phyloP scores from a whole-genome alignment of 2,329 filamentous ascomycete genomes.

The Claviceps purpurea region DNA sequence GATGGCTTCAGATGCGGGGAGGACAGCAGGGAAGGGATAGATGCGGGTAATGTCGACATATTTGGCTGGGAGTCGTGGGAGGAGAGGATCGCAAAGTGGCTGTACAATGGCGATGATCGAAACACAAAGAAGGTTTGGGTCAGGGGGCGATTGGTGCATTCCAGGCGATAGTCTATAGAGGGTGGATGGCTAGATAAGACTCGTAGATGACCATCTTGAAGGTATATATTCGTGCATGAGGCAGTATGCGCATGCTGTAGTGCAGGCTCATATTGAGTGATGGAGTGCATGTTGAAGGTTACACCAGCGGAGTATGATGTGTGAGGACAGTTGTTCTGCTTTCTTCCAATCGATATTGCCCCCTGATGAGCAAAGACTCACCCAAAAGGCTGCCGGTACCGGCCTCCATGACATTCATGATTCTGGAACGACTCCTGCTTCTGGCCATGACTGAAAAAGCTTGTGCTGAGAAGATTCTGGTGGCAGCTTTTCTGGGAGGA shows the following conservation, averaged over 20 bases:
- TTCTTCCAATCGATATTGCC: no score
- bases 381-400: background rate
- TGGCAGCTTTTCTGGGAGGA: background rate
- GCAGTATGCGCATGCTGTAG: no score
- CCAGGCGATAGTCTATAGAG: slow-evolving; percentile 16
- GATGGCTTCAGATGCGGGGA: slow-evolving; percentile 14
- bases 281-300: no score
- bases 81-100: slow-evolving; percentile 82
- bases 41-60: slow-evolving; percentile 60
- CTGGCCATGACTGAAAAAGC: background rate
- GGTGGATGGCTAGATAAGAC: background rate
- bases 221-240: no score
- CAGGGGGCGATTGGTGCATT: slow-evolving; percentile 66
- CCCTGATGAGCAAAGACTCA: no score
- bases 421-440: background rate
- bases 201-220: background rate
- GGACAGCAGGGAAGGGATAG: slow-evolving; percentile 13
- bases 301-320: no score
- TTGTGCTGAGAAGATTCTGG: background rate
- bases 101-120: slow-evolving; percentile 84
- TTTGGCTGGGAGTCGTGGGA: slow-evolving; percentile 90
- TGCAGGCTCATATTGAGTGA: no score
- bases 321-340: no score
- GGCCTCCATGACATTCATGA: background rate
- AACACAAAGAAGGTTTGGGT: slow-evolving; percentile 90